Base-by-base conservation (phyloP, 2,329 filamentous ascomycete species). In the Aureobasidium melanogenum region DNA sequence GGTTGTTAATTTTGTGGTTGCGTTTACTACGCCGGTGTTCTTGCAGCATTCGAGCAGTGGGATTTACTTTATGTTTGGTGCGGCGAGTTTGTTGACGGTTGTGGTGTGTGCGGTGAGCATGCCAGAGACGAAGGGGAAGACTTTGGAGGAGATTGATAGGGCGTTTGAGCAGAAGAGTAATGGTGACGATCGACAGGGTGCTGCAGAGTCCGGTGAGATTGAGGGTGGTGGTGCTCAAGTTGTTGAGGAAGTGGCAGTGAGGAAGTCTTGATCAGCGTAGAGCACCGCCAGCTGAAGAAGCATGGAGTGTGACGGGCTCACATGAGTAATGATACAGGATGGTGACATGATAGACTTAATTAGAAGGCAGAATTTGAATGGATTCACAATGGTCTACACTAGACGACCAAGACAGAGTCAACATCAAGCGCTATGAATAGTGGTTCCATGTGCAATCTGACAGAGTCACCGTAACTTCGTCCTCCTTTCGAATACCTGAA, bases 11-110 rank as follows among this genome's bases (percentile, higher is more conserved):
- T 73, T 65, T 51, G 60, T 73, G 19, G 71, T 73, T 7, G 71
- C 70, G 2, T 66, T 73, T 43, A 80, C 79, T 2, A 80, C 80
- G 0, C 72, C 78, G 10, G 75, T 83, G 10, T 81, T 81, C 67
- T 68, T 83, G 14, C 75, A 76, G 6, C 70, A 74, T 30, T 69
- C 73, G 9, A 63, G 69, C 5, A 70, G 65, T 19, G 70, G 68
- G 0, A 68, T 69, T 0, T 73, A 73, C 57, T 73, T 72, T 58
- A 61, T 73, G 50, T 74, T 73, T 60, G 71, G 55, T 1, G 64
- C 62, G 1, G 63, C 81, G 3, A 51, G 55, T 36, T 44, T 63
- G 19, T 32, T 64, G 26, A 62, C 57, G 14, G 63, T 62, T 2
- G 28, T 46, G 5, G 60, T 65, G n/a, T 63, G 60, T 36, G 43